These are phyloP conservation scores for Aspergillus pseudoterreus DNA, from an alignment of 2,329 filamentous ascomycete genomes.

Conservation along the genomic window DNA sequence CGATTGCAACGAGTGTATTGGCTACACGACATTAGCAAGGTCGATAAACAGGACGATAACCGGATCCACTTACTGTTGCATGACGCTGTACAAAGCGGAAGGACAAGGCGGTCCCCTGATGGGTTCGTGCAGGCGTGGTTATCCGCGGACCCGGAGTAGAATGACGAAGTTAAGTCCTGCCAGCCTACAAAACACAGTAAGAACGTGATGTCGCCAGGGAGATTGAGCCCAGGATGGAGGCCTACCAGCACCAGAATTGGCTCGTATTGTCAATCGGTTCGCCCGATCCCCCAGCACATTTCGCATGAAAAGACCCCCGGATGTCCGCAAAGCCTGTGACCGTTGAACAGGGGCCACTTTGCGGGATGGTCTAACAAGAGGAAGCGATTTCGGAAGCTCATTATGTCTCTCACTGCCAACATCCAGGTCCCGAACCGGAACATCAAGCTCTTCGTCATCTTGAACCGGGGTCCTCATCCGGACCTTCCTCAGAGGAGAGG, in stretches of 20 bases:
- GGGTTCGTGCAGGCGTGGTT: slow-evolving; percentile 46
- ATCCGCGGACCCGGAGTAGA: slow-evolving; percentile 57
- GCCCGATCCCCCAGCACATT: slow-evolving; percentile 29
- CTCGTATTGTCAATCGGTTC: slow-evolving; percentile 30
- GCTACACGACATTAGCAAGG: slow-evolving; percentile 33
- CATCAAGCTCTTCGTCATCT: slow-evolving; percentile 27
- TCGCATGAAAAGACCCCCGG: slow-evolving; percentile 38
- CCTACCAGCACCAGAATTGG: slow-evolving; percentile 37
- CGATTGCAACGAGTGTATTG: slow-evolving; percentile 65
- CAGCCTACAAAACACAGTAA: slow-evolving; percentile 41
- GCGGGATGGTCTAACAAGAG: slow-evolving; percentile 18
- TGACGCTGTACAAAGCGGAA: slow-evolving; percentile 64
- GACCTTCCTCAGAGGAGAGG: slow-evolving; percentile 45
- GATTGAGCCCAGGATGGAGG: slow-evolving; percentile 7
- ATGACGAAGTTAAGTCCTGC: slow-evolving; percentile 57
- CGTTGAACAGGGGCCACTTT: slow-evolving; percentile 32
- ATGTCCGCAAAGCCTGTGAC: slow-evolving; percentile 33
- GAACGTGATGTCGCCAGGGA: slow-evolving; percentile 3
- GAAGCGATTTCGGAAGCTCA: not conserved
- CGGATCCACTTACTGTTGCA: slow-evolving; percentile 57
- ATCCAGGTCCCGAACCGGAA: slow-evolving; percentile 26
- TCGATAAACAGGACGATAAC: slow-evolving; percentile 3
- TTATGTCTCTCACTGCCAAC: slow-evolving; percentile 9
- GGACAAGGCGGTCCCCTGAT: slow-evolving; percentile 38
- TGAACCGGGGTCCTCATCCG: slow-evolving; percentile 29